Percentiles rank a stretch among this genome's conserved stretches.
Evolutionary conservation across 1,139 yeast genomes (phyloP).

Genomic region (Suhomyces panamericanus): DNA sequence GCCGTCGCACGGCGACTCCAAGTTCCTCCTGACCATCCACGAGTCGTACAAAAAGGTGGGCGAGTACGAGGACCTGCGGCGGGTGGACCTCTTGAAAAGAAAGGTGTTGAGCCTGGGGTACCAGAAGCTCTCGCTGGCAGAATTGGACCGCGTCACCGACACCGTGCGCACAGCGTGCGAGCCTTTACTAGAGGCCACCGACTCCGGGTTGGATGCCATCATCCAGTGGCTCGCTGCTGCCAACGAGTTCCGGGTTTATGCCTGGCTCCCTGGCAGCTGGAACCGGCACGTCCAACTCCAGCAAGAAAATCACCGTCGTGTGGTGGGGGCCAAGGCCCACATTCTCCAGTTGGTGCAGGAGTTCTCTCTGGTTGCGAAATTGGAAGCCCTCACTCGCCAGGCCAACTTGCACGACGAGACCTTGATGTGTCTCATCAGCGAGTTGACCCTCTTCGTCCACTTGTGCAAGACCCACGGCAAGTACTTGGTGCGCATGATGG

Average conservation of each 20-base stretch:
- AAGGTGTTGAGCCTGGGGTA: conserved; percentile 22
- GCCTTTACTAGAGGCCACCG: conserved; percentile 21
- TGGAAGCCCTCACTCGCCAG: conserved; percentile 18
- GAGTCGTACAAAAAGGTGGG: conserved; percentile 37
- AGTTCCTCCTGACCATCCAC: conserved; percentile 28
- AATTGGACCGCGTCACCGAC: conserved; percentile 30
- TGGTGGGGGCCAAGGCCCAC: conserved; percentile 16
- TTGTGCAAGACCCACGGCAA: conserved; percentile 22
- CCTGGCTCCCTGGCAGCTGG: conserved; percentile 20
- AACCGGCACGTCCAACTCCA: conserved; percentile 19
- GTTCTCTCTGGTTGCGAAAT: conserved; percentile 16
- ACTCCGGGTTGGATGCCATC: conserved; percentile 20
- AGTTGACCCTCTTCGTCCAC: conserved; percentile 26
- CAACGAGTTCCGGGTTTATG: conserved; percentile 29
- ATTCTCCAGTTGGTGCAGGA: conserved; percentile 10
- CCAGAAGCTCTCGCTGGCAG: conserved; percentile 18
- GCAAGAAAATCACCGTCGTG: conserved; percentile 18
- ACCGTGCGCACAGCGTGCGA: conserved; percentile 21
- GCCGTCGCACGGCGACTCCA: conserved; percentile 19
- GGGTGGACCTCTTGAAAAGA: conserved; percentile 24
- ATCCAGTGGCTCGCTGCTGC: conserved; percentile 33
- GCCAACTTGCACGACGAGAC: conserved; percentile 26
- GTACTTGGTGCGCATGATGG: conserved; percentile 22
- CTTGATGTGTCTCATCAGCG: conserved; percentile 30
- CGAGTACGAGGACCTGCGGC: conserved; percentile 26